A percentile compares a stretch with the other conserved stretches of the same genome.
Conservation (phyloP, 352 stramenopile species). For the Phytophthora litchii region DNA sequence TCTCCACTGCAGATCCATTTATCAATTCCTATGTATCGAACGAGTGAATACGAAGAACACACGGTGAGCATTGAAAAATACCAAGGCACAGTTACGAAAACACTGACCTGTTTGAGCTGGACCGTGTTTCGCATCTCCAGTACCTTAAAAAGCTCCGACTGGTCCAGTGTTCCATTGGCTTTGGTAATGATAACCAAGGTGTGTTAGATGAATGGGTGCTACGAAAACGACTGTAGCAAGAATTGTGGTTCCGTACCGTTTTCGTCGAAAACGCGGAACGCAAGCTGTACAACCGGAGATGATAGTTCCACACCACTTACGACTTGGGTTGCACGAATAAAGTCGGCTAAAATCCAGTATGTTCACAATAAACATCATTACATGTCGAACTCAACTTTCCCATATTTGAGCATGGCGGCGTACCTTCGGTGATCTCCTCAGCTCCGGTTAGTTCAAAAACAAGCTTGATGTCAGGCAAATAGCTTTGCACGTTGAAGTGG, state of each 20-base stretch:
- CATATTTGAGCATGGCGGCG: neutral
- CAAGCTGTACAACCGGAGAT: slow-evolving; percentile 71
- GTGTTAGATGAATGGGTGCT: too few relatives aligned
- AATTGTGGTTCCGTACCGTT: slow-evolving; percentile 41
- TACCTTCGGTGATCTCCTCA: slow-evolving; percentile 75
- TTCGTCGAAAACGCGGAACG: slow-evolving; percentile 77
- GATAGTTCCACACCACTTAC: slow-evolving; percentile 72
- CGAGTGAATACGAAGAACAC: neutral
- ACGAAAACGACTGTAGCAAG: neutral
- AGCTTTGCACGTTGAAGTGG: slow-evolving; percentile 74
- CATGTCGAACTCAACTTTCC: too few relatives aligned
- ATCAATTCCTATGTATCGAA: neutral
- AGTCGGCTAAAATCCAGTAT: slow-evolving; percentile 51
- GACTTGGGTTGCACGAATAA: slow-evolving; percentile 68
- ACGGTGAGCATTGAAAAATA: too few relatives aligned
- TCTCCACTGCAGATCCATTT: slow-evolving; percentile 12
- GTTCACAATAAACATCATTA: too few relatives aligned
- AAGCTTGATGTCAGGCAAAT: slow-evolving; percentile 76
- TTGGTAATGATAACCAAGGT: too few relatives aligned
- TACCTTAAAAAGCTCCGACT: slow-evolving; percentile 69
- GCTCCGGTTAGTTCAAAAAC: slow-evolving; percentile 68
- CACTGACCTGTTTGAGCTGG: slow-evolving; percentile 51
- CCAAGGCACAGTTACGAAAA: neutral
- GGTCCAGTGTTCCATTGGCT: slow-evolving; percentile 74
- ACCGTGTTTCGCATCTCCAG: slow-evolving; percentile 68